phyloP scores from a whole-genome alignment of 768 basidiomycete genomes.

The Trametes cingulata region DNA sequence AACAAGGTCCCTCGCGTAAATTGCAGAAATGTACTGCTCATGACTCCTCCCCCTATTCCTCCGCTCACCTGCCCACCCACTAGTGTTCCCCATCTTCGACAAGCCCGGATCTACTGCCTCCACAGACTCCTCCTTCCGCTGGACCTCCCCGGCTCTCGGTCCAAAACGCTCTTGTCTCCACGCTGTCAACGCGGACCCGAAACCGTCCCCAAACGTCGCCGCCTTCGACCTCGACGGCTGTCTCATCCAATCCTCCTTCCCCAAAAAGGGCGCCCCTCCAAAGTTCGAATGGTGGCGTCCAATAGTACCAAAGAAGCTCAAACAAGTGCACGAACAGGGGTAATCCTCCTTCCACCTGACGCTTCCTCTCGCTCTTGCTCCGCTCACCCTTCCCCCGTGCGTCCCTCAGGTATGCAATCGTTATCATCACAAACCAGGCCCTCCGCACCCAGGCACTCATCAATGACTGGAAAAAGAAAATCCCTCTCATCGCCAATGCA shows the following conservation, averaged over 20 bases:
- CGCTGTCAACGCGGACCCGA: constrained; percentile 41
- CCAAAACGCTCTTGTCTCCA: constrained; percentile 38
- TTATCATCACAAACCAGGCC: constrained; percentile 83
- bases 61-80: not conserved
- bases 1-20: constrained; percentile 12
- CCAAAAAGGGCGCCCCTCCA: constrained; percentile 46
- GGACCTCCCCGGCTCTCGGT: constrained; percentile 35
- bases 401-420: constrained; percentile 57
- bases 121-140: constrained; percentile 28
- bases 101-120: constrained; percentile 15
- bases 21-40: constrained; percentile 21
- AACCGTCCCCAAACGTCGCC: constrained; percentile 58
- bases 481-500: constrained; percentile 63
- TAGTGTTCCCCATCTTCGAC: constrained; percentile 34
- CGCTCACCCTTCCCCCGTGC: not conserved
- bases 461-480: constrained; percentile 78
- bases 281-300: constrained; percentile 79
- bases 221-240: constrained; percentile 90
- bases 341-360: constrained; percentile 22
- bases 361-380: not conserved
- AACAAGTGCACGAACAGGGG: constrained; percentile 64
- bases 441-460: constrained; percentile 45
- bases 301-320: constrained; percentile 61
- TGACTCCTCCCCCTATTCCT: too few species aligned
- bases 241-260: constrained; percentile 52